These are phyloP conservation scores for Hemileccinum impolitum DNA, from an alignment of 768 basidiomycete genomes.

Conservation along the genomic window DNA sequence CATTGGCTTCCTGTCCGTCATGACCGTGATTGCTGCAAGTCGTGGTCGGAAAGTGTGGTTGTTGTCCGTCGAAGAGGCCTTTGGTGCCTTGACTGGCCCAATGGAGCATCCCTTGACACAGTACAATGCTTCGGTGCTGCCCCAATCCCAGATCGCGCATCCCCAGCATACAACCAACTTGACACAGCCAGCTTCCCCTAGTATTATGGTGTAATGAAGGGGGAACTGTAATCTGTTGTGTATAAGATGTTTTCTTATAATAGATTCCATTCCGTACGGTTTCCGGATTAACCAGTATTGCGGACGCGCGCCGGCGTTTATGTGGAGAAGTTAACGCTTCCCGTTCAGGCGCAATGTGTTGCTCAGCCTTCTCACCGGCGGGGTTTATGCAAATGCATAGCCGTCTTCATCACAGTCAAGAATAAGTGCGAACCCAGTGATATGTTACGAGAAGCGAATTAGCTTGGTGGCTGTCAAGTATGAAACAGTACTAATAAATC, in stretches of 20 bases:
- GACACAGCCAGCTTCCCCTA: not conserved
- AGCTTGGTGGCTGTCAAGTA: no score
- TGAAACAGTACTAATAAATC: no score
- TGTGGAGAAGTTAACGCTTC: slow-evolving; percentile 14
- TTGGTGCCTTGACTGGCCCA: slow-evolving; percentile 9
- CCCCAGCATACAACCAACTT: not conserved
- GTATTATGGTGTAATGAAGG: slow-evolving; percentile 1
- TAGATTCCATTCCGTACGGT: slow-evolving; percentile 19
- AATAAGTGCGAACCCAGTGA: no score
- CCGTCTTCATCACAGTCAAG: no score
- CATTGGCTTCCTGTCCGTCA: slow-evolving; percentile 19
- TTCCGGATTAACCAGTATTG: slow-evolving; percentile 26
- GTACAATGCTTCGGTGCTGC: slow-evolving; percentile 8
- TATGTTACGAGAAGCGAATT: no score
- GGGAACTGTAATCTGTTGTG: not conserved
- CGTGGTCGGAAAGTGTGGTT: slow-evolving; percentile 34
- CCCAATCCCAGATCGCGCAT: slow-evolving; percentile 1
- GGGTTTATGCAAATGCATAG: no score
- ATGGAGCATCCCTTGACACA: slow-evolving; percentile 16
- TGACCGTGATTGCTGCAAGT: slow-evolving; percentile 24
- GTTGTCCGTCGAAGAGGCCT: slow-evolving; percentile 31
- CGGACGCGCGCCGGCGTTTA: slow-evolving; percentile 8
- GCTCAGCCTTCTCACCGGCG: slow-evolving; percentile 7
- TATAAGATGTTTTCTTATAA: not conserved
- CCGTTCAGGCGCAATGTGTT: slow-evolving; percentile 13